phyloP scores from a whole-genome alignment of 192 early-diverging fungal genomes.

The Spizellomyces punctatus region DNA sequence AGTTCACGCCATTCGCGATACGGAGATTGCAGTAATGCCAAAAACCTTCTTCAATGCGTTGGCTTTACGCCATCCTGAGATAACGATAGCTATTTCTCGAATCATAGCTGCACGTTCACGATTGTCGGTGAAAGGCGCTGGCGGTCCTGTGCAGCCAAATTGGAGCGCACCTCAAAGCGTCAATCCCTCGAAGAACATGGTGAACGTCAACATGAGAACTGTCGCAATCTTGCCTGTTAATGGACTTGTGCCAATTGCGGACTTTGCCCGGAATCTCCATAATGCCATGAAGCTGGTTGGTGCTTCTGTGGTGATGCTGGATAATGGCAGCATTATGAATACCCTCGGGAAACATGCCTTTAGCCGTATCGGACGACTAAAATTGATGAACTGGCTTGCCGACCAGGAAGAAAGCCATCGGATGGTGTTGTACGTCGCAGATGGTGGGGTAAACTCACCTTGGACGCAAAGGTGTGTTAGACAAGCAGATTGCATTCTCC shows the following conservation, averaged over 20 bases:
- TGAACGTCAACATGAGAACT: constrained; percentile 91
- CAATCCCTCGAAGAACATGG: constrained; percentile 9
- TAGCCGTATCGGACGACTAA: constrained; percentile 86
- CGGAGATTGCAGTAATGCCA: constrained; percentile 94
- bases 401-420: constrained; percentile 90
- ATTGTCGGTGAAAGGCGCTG: constrained; percentile 6
- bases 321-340: constrained; percentile 74
- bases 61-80: constrained; percentile 82
- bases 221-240: constrained; percentile 91
- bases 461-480: constrained; percentile 97
- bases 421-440: constrained; percentile 93
- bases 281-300: constrained; percentile 71
- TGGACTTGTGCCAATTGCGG: constrained; percentile 75
- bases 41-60: constrained; percentile 93
- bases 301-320: constrained; percentile 75
- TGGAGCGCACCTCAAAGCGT: constrained; percentile 2
- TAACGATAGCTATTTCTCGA: constrained; percentile 89
- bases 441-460: constrained; percentile 82
- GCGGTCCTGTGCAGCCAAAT: not conserved
- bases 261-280: constrained; percentile 85
- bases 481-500: constrained; percentile 94
- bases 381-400: constrained; percentile 88
- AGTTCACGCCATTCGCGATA: constrained; percentile 96
- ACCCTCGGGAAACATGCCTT: constrained; percentile 93
- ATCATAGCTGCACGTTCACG: constrained; percentile 77